phyloP scores from a whole-genome alignment of 805 yeast genomes.

The Yarrowia sp. region DNA sequence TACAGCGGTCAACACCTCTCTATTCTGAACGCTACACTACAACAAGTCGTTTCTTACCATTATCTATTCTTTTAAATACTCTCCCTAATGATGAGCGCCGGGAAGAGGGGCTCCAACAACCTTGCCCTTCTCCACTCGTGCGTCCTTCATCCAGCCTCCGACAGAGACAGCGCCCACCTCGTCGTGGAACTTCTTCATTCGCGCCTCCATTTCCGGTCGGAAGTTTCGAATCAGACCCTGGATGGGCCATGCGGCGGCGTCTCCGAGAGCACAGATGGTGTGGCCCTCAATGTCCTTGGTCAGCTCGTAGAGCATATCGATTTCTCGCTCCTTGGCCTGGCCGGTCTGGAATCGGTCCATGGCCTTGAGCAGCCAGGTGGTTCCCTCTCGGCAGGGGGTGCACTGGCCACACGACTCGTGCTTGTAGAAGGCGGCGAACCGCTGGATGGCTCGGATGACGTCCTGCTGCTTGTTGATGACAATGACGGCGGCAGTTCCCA shows the following conservation, averaged over 20 bases:
- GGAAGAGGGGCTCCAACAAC: slow-evolving; percentile 49
- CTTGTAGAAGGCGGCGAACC: slow-evolving; percentile 79
- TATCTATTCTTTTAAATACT: slow-evolving; percentile 3
- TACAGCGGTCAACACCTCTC: no score
- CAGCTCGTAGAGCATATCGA: slow-evolving; percentile 79
- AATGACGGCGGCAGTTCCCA: slow-evolving; percentile 91
- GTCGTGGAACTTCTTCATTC: slow-evolving; percentile 61
- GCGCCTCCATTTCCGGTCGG: slow-evolving; percentile 76
- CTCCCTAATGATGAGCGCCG: slow-evolving; percentile 31
- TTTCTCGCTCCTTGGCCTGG: slow-evolving; percentile 76
- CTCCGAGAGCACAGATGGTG: slow-evolving; percentile 89
- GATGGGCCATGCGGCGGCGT: slow-evolving; percentile 92
- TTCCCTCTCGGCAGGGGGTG: slow-evolving; percentile 93
- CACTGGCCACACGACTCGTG: slow-evolving; percentile 95
- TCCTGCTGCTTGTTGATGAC: slow-evolving; percentile 88
- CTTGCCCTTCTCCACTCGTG: slow-evolving; percentile 59
- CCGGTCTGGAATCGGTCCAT: slow-evolving; percentile 80
- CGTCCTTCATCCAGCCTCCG: slow-evolving; percentile 77
- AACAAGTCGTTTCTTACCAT: neutral
- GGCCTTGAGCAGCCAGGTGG: slow-evolving; percentile 78
- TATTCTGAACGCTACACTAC: no score
- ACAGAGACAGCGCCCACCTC: slow-evolving; percentile 50
- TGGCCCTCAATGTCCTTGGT: slow-evolving; percentile 88
- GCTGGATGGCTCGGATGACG: slow-evolving; percentile 79
- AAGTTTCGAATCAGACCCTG: slow-evolving; percentile 84